Conservation (phyloP, 805 yeast genomes). For the Candida hungchunana region DNA sequence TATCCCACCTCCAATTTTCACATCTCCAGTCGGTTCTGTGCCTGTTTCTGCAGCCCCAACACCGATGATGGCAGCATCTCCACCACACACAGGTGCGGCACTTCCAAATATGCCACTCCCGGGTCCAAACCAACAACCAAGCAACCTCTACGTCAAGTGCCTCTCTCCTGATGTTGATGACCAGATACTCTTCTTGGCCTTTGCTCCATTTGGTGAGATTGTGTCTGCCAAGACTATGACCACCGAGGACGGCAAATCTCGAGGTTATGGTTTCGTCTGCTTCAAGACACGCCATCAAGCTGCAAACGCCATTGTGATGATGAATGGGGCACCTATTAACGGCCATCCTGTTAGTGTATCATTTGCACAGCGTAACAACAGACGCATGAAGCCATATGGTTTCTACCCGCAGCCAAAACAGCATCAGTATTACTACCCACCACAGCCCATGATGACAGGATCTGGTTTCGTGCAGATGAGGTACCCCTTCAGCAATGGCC, state of each 20-base stretch:
- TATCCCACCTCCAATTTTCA: constrained; percentile 4
- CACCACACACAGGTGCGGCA: constrained; percentile 1
- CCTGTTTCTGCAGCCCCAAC: no score
- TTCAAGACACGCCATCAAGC: constrained; percentile 60
- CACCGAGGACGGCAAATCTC: constrained; percentile 35
- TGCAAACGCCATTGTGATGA: constrained; percentile 56
- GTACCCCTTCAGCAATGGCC: not conserved
- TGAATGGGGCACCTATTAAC: constrained; percentile 52
- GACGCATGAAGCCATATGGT: constrained; percentile 1
- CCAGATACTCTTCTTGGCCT: constrained; percentile 38
- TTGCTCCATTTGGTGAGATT: constrained; percentile 44
- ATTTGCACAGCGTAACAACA: constrained; percentile 70
- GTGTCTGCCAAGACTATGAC: constrained; percentile 51
- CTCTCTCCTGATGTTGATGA: constrained; percentile 50
- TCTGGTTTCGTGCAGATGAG: not conserved
- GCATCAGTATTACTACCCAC: constrained; percentile 6
- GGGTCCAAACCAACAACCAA: constrained; percentile 51
- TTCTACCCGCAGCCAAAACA: constrained; percentile 2
- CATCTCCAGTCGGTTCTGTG: constrained; percentile 5
- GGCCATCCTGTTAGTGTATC: constrained; percentile 59
- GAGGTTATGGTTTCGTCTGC: constrained; percentile 79
- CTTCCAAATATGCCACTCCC: constrained; percentile 32
- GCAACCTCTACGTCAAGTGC: constrained; percentile 66
- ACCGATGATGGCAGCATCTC: not conserved
- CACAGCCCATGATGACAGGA: constrained; percentile 1